These are phyloP conservation scores for Pisolithus sp. DNA, from an alignment of 768 basidiomycete species.

Conservation along the genomic window DNA sequence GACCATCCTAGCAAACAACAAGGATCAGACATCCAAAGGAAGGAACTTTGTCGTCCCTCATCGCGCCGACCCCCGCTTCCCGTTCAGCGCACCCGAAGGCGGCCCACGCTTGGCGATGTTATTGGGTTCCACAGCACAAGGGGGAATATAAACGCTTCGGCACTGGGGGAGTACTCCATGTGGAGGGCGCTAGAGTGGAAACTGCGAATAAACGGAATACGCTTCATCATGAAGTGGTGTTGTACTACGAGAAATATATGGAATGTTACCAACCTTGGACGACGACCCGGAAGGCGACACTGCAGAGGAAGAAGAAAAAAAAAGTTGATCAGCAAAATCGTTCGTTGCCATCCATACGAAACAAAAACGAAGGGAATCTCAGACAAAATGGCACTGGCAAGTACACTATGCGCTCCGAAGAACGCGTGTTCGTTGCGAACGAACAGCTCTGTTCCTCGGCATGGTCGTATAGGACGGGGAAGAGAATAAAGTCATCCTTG, in stretches of 20 bases:
- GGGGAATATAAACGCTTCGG: constrained; percentile 68
- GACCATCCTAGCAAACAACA: constrained; percentile 19
- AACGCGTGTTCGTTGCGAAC: constrained; percentile 71
- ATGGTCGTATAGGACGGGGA: constrained; percentile 90
- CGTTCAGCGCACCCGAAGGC: constrained; percentile 63
- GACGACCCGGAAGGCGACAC: neutral
- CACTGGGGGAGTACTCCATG: constrained; percentile 66
- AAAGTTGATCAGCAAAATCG: constrained; percentile 11
- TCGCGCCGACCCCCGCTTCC: constrained; percentile 65
- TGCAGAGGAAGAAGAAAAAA: neutral
- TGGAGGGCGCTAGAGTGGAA: constrained; percentile 72
- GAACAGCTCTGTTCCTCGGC: constrained; percentile 75
- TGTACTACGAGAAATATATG: constrained; percentile 9
- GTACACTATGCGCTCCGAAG: constrained; percentile 61
- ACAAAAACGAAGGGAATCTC: constrained; percentile 30
- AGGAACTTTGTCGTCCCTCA: constrained; percentile 63
- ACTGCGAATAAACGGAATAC: constrained; percentile 75
- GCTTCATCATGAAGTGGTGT: constrained; percentile 43
- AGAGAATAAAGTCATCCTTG: constrained; percentile 77
- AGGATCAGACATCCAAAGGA: constrained; percentile 87
- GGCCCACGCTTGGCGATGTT: constrained; percentile 60
- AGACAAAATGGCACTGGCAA: constrained; percentile 89
- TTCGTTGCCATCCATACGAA: neutral
- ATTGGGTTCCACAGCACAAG: constrained; percentile 65
- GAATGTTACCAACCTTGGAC: constrained; percentile 18